phyloP scores from a whole-genome alignment of 768 basidiomycete species.

The Leucocoprinus birnbaumii region DNA sequence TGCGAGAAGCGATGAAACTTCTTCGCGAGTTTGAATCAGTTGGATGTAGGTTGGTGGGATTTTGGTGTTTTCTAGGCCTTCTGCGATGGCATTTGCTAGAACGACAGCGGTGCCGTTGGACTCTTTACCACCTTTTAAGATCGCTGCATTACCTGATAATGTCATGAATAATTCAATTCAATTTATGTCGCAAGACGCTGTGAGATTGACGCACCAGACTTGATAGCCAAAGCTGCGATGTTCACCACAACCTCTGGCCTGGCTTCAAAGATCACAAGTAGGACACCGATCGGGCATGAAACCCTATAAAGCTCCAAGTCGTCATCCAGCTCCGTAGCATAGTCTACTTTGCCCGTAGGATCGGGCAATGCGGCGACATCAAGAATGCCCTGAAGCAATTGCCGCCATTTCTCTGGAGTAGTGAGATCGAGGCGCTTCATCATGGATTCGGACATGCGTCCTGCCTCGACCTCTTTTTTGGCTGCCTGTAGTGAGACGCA shows the following conservation, averaged over 20 bases:
- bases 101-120: conserved; percentile 77
- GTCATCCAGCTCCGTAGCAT: conserved; percentile 89
- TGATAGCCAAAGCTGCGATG: conserved; percentile 93
- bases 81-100: conserved; percentile 76
- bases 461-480: conserved; percentile 71
- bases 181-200: not conserved
- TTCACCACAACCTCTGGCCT: conserved; percentile 98
- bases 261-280: conserved; percentile 96
- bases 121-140: conserved; percentile 97
- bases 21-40: conserved; percentile 85
- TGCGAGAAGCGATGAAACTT: conserved; percentile 83
- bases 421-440: conserved; percentile 83
- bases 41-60: conserved; percentile 86
- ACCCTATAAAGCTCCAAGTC: conserved; percentile 87
- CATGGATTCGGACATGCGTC: conserved; percentile 79
- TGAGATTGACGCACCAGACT: conserved; percentile 68
- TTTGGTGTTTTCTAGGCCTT: conserved; percentile 68
- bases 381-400: conserved; percentile 86
- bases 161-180: no score
- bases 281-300: conserved; percentile 93
- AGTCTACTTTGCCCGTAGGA: conserved; percentile 83
- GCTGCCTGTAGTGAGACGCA: conserved; percentile 54
- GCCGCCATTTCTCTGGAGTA: conserved; percentile 86
- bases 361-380: conserved; percentile 86
- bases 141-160: conserved; percentile 88